Evolutionary conservation across 116 monocot species (phyloP).

Genomic region (Dioscorea cayenensis): DNA sequence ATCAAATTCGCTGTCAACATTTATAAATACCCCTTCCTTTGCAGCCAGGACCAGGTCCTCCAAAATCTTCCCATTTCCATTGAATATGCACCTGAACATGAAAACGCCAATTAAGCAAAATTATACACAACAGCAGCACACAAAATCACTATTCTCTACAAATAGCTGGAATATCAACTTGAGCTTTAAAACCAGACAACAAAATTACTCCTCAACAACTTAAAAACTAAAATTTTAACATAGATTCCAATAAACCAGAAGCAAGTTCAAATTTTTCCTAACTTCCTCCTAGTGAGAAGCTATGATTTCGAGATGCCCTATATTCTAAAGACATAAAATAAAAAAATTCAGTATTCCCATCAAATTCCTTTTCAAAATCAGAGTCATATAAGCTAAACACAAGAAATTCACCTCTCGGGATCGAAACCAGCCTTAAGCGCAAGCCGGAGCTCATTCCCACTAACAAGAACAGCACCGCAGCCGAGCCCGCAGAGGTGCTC

Average conservation of each 20-base stretch:
- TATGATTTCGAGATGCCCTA: too few relatives aligned
- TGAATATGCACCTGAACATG: constrained; percentile 84
- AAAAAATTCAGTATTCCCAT: too few relatives aligned
- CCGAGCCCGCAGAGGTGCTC: constrained; percentile 74
- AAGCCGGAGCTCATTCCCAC: constrained; percentile 86
- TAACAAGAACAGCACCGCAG: constrained; percentile 86
- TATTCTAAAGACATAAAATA: too few relatives aligned
- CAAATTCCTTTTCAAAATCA: too few relatives aligned
- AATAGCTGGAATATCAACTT: background rate
- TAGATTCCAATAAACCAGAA: too few relatives aligned
- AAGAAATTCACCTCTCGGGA: constrained; percentile 47
- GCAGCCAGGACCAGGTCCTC: constrained; percentile 95
- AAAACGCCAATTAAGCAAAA: background rate
- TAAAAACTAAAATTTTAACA: background rate
- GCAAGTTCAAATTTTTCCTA: too few relatives aligned
- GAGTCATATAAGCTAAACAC: too few relatives aligned
- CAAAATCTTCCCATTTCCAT: constrained; percentile 93
- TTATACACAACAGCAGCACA: background rate
- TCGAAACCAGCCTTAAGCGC: constrained; percentile 88
- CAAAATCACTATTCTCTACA: background rate
- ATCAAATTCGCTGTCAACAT: constrained; percentile 98
- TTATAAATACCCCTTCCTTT: constrained; percentile 85
- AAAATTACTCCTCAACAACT: background rate
- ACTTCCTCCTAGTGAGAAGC: too few relatives aligned
- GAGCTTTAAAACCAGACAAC: background rate